Base-by-base conservation (phyloP, 257 asterid genomes). In the Lithospermum erythrorhizon region DNA sequence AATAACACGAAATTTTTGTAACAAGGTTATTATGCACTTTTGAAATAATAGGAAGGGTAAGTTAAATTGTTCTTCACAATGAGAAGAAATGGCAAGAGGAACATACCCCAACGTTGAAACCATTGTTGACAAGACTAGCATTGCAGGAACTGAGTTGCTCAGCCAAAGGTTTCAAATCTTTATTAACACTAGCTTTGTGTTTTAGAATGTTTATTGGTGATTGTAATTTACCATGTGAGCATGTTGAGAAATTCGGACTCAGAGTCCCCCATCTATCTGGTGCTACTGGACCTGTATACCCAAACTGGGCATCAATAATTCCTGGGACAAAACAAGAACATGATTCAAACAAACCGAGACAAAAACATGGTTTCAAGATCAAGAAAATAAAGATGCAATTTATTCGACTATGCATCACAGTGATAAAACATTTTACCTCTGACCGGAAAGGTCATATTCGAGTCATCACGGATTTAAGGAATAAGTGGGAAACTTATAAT, bases 181-280 rank as follows among this genome's bases (percentile, higher is more conserved):
- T 71, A 71, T 62, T 64, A 16, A 21, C 17, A 6, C 73, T 72
- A 47, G 66, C 81, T 65, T 67, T 21, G 22, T 55, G 37, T 1
- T 72, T 85, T 15, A 68, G 32, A 14, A 90, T 80, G 58, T 90
- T 71, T 29, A 90, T 61, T 9, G 97, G 97, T 17, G 96, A 87
- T 70, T 87, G 96, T 6, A 68, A 58, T 68, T 76, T 81, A 52
- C 97, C 98, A 0, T 61, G 62, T 14, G 68, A 82, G 61, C 98
- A 91, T 70, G 58, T 65, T 22, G 79, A 67, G 86, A 81, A 91
- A n/a, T 82, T 81, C 0, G 98, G 95, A 64, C 56, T 83, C 21
- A 86, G 77, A 29, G 48, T 71, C 54, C 81, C 95, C 98, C 96
- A 91, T 55, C 63, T 78, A 61, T 63, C 57, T 2, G 98, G 98